Evolutionary conservation across 2,329 filamentous ascomycete genomes (phyloP).

Genomic region (Elsinoe necatrix): DNA sequence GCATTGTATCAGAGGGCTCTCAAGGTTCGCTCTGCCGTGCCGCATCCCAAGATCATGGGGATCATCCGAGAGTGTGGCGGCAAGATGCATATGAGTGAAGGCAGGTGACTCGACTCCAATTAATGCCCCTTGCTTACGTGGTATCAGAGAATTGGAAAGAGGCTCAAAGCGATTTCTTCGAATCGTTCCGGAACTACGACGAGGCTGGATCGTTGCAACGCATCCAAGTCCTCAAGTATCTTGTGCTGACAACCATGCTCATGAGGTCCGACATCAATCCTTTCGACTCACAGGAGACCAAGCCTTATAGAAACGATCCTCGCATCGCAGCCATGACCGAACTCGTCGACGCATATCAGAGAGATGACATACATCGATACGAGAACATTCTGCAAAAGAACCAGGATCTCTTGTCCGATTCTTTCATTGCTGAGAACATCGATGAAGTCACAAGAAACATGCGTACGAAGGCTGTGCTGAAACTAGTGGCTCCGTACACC

Average conservation of each 20-base stretch:
- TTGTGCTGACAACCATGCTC: constrained; percentile 93
- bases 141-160: constrained; percentile 84
- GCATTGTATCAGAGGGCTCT: constrained; percentile 84
- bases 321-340: constrained; percentile 96
- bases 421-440: constrained; percentile 97
- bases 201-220: constrained; percentile 93
- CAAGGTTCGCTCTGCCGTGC: constrained; percentile 89
- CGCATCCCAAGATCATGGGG: constrained; percentile 97
- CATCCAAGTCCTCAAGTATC: constrained; percentile 94
- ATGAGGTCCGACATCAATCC: constrained; percentile 99
- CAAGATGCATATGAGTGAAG: constrained; percentile 99
- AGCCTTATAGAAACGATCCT: constrained; percentile 92
- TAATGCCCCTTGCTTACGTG: constrained; percentile 20
- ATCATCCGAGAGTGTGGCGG: constrained; percentile 97
- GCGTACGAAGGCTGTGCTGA: constrained; percentile 90
- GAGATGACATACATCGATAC: constrained; percentile 87
- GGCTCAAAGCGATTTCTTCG: constrained; percentile 95
- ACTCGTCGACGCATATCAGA: constrained; percentile 90
- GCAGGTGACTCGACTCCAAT: constrained; percentile 25
- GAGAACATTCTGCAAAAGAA: constrained; percentile 80
- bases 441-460: constrained; percentile 98
- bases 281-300: constrained; percentile 97
- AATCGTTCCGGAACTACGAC: constrained; percentile 97
- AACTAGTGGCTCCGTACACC: constrained; percentile 89
- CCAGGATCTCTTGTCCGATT: constrained; percentile 79